These are phyloP conservation scores for Nicotiana sylvestris DNA, from an alignment of 257 asterid genomes.

Conservation along the genomic window DNA sequence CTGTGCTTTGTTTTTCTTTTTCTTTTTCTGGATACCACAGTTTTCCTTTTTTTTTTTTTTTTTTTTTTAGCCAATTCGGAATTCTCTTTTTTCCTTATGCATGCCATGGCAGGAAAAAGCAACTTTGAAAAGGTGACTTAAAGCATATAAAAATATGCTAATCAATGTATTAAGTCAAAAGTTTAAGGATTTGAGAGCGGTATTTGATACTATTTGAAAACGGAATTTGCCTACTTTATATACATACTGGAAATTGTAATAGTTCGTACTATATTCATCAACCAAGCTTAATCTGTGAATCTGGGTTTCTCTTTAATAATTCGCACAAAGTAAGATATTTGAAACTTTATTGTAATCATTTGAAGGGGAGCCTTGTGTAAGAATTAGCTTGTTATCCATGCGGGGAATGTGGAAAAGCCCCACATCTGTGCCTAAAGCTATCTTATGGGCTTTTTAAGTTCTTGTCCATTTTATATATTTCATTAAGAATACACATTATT, in stretches of 20 bases:
- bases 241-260: too few species aligned
- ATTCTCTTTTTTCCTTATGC: background rate
- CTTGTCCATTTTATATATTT: too few species aligned
- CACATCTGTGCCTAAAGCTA: too few species aligned
- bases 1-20: background rate
- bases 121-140: background rate
- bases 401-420: too few species aligned
- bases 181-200: background rate
- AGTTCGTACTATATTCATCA: background rate
- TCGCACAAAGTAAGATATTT: background rate
- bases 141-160: background rate
- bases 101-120: background rate
- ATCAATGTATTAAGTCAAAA: background rate
- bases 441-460: too few species aligned
- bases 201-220: background rate
- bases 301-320: background rate
- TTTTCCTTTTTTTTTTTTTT: background rate
- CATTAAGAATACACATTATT: too few species aligned
- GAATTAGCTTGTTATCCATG: too few species aligned
- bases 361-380: background rate
- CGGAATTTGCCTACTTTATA: background rate
- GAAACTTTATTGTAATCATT: background rate
- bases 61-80: fast-evolving
- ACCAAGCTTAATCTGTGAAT: background rate
- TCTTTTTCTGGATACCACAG: background rate